Conservation (phyloP, 805 yeast species). For the Ogataea degrootiae region DNA sequence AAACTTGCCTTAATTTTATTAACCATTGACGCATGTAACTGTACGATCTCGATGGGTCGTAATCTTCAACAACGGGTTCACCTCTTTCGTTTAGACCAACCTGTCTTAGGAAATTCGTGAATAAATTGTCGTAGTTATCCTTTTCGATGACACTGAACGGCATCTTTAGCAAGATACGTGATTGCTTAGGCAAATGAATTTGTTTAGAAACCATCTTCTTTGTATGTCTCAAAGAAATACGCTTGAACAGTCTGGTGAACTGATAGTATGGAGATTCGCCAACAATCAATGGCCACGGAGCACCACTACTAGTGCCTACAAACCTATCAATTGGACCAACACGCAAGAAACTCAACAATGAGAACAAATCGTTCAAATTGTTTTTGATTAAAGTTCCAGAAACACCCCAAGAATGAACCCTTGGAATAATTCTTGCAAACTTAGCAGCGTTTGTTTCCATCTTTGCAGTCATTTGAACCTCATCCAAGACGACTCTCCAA, state of each 20-base stretch:
- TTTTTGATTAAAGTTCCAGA: constrained; percentile 89
- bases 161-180: constrained; percentile 59
- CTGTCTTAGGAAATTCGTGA: constrained; percentile 51
- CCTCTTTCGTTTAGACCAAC: constrained; percentile 53
- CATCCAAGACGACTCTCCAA: constrained; percentile 88
- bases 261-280: constrained; percentile 31
- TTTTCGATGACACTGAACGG: constrained; percentile 83
- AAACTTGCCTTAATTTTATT: constrained; percentile 62
- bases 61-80: constrained; percentile 42
- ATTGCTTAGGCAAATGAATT: constrained; percentile 74
- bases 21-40: constrained; percentile 66
- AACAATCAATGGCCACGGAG: constrained; percentile 26
- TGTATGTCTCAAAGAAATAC: constrained; percentile 70
- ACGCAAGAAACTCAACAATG: constrained; percentile 64
- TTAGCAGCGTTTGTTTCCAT: constrained; percentile 72
- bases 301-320: constrained; percentile 11
- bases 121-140: constrained; percentile 67
- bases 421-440: constrained; percentile 73
- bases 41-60: constrained; percentile 43
- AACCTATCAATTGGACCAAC: constrained; percentile 54
- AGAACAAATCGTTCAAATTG: constrained; percentile 60
- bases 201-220: constrained; percentile 78
- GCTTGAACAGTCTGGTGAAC: constrained; percentile 48
- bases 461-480: constrained; percentile 86
- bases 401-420: constrained; percentile 94